These are phyloP conservation scores for Orbilia javanica DNA, from an alignment of 2,329 filamentous ascomycete species.

Conservation along the genomic window DNA sequence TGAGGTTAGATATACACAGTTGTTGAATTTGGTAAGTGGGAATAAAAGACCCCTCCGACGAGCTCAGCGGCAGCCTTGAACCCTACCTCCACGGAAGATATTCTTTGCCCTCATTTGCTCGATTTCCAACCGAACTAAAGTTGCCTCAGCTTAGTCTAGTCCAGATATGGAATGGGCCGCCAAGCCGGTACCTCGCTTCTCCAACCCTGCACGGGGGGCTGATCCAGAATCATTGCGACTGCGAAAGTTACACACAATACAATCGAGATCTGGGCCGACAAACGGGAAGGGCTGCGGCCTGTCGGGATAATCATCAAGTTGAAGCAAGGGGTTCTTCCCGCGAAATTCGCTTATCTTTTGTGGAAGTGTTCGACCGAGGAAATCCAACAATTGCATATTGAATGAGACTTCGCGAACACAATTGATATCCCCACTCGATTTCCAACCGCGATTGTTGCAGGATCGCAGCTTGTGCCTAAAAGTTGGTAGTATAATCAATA, in stretches of 20 bases:
- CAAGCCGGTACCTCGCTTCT: constrained; percentile 29
- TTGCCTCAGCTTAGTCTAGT: neutral
- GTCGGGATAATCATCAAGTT: neutral
- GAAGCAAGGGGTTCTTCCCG: constrained; percentile 16
- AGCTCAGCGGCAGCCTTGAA: constrained; percentile 4
- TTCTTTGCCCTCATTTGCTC: neutral
- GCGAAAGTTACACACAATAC: constrained; percentile 11
- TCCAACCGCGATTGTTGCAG: too few species aligned
- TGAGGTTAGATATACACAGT: neutral
- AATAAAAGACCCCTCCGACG: neutral
- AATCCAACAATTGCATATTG: constrained; percentile 18
- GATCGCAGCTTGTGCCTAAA: too few species aligned
- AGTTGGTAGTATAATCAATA: neutral
- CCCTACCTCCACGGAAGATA: constrained; percentile 2
- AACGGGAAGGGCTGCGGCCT: constrained; percentile 1
- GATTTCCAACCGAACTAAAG: neutral
- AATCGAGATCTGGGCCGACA: constrained; percentile 16
- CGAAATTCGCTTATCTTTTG: constrained; percentile 21
- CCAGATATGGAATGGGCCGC: constrained; percentile 9
- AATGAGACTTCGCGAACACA: neutral
- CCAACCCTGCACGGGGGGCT: constrained; percentile 21
- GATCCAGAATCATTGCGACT: constrained; percentile 22
- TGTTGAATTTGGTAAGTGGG: too few species aligned
- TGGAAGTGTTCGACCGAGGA: neutral
- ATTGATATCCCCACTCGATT: too few species aligned